Conservation (phyloP, 2,329 filamentous ascomycete genomes). For the Plectosphaerella plurivora region DNA sequence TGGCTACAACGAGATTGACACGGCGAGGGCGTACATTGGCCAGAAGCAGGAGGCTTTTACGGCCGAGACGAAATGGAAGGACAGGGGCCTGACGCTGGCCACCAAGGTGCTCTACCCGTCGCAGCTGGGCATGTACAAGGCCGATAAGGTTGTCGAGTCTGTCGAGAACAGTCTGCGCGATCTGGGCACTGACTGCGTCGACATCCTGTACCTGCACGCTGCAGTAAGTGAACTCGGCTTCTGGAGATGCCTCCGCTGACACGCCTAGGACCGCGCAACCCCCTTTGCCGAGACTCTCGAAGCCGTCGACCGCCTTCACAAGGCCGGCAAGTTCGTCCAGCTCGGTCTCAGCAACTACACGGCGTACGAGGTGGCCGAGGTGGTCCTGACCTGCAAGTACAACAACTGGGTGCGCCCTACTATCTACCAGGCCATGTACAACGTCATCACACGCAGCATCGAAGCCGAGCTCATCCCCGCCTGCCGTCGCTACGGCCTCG, state of each 20-base stretch:
- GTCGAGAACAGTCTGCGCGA: conserved; percentile 67
- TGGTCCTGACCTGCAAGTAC: conserved; percentile 73
- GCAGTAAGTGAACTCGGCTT: conserved; percentile 27
- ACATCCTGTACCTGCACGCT: conserved; percentile 76
- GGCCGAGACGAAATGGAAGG: conserved; percentile 69
- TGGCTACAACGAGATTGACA: conserved; percentile 83
- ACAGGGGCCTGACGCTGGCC: conserved; percentile 70
- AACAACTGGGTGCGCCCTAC: conserved; percentile 79
- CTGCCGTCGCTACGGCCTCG: conserved; percentile 71
- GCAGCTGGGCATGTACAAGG: conserved; percentile 54
- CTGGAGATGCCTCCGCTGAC: not conserved
- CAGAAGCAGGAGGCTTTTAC: conserved; percentile 78
- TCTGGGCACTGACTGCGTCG: conserved; percentile 67
- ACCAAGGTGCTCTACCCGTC: conserved; percentile 70
- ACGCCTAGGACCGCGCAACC: conserved; percentile 49
- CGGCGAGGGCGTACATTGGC: conserved; percentile 68
- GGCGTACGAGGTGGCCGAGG: conserved; percentile 82
- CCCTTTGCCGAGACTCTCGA: conserved; percentile 78
- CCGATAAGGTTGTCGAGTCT: conserved; percentile 58
- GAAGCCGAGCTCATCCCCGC: conserved; percentile 71
- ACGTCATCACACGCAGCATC: conserved; percentile 70
- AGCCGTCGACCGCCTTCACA: conserved; percentile 75
- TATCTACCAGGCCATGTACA: conserved; percentile 87
- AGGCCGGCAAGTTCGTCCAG: conserved; percentile 77
- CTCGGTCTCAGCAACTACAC: conserved; percentile 82